These are phyloP conservation scores for Sesbania bispinosa DNA, from an alignment of 306 rosid species.

Conservation along the genomic window DNA sequence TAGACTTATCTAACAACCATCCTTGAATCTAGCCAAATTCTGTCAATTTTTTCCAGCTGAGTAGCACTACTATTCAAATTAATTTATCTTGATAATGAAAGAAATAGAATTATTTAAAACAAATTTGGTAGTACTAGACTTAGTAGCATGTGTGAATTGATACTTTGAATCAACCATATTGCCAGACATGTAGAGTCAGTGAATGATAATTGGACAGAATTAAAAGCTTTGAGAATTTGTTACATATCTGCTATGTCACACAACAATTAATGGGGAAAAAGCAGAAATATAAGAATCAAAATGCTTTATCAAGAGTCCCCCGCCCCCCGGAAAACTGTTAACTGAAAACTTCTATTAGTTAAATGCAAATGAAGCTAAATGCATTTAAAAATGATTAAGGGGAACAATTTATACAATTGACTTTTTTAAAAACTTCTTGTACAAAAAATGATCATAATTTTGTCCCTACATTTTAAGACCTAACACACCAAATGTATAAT, in stretches of 20 bases:
- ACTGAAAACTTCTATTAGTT: too few species aligned
- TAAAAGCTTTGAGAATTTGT: neutral
- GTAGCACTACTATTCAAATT: neutral
- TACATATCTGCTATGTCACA: neutral
- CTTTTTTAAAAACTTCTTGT: neutral
- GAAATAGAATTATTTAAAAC: neutral
- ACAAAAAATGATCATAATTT: neutral
- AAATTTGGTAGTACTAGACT: neutral
- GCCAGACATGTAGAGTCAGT: neutral
- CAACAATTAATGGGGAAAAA: neutral
- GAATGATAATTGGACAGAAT: neutral
- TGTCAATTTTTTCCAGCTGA: neutral
- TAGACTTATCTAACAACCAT: neutral
- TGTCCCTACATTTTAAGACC: neutral
- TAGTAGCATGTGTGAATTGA: neutral
- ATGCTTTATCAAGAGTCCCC: neutral
- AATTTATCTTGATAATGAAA: neutral
- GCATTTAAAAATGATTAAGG: too few species aligned
- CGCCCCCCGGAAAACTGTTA: too few species aligned
- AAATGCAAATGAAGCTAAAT: too few species aligned
- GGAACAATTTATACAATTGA: neutral
- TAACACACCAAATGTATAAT: neutral
- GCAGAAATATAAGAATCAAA: neutral
- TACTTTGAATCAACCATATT: neutral
- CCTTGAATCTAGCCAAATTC: neutral